phyloP scores from a whole-genome alignment of 179 eudicot genomes.

The Beta corolliflora region DNA sequence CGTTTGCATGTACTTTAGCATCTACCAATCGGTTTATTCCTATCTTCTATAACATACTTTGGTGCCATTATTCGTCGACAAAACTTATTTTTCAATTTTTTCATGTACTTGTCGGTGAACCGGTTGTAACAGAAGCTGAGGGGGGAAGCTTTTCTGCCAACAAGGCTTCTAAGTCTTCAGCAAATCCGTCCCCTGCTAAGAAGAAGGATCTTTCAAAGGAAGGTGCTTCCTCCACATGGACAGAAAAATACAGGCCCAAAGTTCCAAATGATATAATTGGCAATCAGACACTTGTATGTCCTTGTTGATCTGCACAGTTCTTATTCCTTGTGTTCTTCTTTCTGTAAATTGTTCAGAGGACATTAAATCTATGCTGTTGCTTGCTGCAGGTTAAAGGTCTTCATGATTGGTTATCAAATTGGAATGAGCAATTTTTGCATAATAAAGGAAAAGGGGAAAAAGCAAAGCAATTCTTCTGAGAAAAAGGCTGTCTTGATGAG shows the following conservation, averaged over 20 bases:
- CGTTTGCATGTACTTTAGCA: slow-evolving; percentile 1
- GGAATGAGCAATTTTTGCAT: slow-evolving; percentile 71
- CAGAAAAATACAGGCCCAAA: slow-evolving; percentile 89
- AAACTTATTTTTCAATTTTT: background rate
- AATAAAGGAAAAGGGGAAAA: slow-evolving; percentile 77
- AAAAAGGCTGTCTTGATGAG: slow-evolving; percentile 84
- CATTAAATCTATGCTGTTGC: background rate
- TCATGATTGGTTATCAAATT: slow-evolving; percentile 78
- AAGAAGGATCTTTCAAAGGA: slow-evolving; percentile 37
- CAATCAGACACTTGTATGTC: slow-evolving; percentile 74
- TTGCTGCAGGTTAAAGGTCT: slow-evolving; percentile 74
- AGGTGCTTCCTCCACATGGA: slow-evolving; percentile 69
- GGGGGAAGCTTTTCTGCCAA: slow-evolving; percentile 41
- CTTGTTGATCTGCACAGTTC: slow-evolving; percentile 2
- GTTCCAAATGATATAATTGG: slow-evolving; percentile 74
- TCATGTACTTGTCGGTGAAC: background rate
- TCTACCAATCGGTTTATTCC: background rate
- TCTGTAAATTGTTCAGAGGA: slow-evolving; percentile 2
- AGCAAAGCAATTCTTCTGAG: slow-evolving; percentile 58
- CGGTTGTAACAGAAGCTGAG: slow-evolving; percentile 47
- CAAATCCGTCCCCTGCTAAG: slow-evolving; percentile 48
- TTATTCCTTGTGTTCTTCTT: background rate
- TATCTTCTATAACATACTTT: background rate
- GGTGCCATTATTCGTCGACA: background rate
- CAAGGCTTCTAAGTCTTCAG: slow-evolving; percentile 30